These are phyloP conservation scores for Gossypium davidsonii DNA, from an alignment of 441 rosid species.

Conservation along the genomic window DNA sequence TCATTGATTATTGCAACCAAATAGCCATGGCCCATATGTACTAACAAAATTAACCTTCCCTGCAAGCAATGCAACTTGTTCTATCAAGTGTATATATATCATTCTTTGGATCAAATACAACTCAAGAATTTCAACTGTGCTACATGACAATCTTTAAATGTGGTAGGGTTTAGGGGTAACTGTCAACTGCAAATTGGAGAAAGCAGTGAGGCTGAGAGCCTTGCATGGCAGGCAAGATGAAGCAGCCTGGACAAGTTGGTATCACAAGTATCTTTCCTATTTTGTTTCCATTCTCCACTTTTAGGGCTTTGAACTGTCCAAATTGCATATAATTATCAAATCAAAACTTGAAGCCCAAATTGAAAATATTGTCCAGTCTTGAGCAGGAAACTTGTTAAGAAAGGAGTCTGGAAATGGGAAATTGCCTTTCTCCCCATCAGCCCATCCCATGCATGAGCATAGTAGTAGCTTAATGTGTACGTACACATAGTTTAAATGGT, in stretches of 20 bases:
- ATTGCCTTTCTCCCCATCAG: background rate
- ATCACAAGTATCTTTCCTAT: background rate
- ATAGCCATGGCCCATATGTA: background rate
- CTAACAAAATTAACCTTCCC: constrained; percentile 7
- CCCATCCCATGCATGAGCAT: background rate
- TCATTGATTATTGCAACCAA: background rate
- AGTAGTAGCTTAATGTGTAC: background rate
- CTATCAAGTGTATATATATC: too few species aligned
- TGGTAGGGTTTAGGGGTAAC: background rate
- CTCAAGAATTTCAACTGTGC: background rate
- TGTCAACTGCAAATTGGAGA: background rate
- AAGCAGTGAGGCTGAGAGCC: background rate
- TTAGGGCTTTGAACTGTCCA: background rate
- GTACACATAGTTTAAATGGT: too few species aligned
- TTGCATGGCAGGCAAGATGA: background rate
- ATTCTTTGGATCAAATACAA: constrained; percentile 2
- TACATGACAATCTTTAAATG: background rate
- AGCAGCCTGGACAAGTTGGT: background rate
- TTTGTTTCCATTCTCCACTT: background rate
- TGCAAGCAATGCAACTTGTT: constrained; percentile 2
- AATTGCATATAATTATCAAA: background rate
- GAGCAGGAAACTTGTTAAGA: background rate
- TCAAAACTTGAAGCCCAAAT: background rate
- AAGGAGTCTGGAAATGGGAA: background rate
- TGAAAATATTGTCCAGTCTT: background rate